These are phyloP conservation scores for Suillus brevipes DNA, from an alignment of 768 basidiomycete genomes.

Conservation along the genomic window DNA sequence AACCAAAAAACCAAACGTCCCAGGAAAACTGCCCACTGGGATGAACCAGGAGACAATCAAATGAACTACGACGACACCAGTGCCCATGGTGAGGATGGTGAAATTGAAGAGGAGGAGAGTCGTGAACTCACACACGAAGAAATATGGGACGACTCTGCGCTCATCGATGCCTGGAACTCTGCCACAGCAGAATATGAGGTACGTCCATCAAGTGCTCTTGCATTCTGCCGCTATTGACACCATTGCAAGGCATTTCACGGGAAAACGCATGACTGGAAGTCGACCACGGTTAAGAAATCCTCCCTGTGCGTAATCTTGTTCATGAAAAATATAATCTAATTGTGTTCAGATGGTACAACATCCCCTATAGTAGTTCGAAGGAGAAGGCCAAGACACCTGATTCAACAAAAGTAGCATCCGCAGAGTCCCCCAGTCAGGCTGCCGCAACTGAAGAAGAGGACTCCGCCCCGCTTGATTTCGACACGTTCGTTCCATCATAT, in stretches of 20 bases:
- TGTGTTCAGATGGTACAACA: conserved; percentile 72
- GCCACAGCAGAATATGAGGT: conserved; percentile 81
- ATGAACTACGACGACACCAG: conserved; percentile 30
- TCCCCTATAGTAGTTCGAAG: conserved; percentile 38
- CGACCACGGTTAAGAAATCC: conserved; percentile 60
- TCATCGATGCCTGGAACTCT: conserved; percentile 83
- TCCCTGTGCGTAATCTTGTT: conserved; percentile 54
- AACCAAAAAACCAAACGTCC: conserved; percentile 24
- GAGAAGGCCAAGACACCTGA: conserved; percentile 19
- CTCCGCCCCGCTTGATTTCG: conserved; percentile 66
- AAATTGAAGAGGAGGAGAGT: conserved; percentile 50
- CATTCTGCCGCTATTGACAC: conserved; percentile 1
- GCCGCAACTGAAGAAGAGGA: conserved; percentile 38
- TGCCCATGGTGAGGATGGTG: conserved; percentile 30
- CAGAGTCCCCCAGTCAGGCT: conserved; percentile 3
- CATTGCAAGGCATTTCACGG: conserved; percentile 59
- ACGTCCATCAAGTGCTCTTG: conserved; percentile 13
- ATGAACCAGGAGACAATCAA: conserved; percentile 36
- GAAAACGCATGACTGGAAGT: conserved; percentile 67
- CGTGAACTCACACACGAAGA: conserved; percentile 69
- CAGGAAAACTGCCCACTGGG: conserved; percentile 42
- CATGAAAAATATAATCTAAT: conserved; percentile 5
- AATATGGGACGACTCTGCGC: conserved; percentile 84
- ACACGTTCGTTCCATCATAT: conserved; percentile 69
- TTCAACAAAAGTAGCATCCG: conserved; percentile 12